A percentile compares a stretch with the other conserved stretches of the same genome.
These are phyloP conservation scores for Fusarium verticillioides DNA, from an alignment of 2,329 filamentous ascomycete genomes.

Conservation along the genomic window DNA sequence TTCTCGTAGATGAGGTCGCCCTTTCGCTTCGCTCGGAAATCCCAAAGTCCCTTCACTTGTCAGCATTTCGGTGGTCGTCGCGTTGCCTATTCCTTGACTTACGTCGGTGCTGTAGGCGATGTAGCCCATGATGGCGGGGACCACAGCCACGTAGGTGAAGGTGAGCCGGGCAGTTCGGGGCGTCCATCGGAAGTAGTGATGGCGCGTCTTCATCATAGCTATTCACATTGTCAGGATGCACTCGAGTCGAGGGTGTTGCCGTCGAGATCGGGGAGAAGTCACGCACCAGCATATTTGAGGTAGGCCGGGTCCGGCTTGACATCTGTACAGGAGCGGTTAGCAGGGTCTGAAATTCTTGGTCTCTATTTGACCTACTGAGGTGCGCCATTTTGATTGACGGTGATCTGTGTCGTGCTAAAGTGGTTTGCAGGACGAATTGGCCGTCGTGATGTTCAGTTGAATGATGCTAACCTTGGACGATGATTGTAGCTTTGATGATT, in stretches of 20 bases:
- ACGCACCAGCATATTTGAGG: conserved; percentile 55
- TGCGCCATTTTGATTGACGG: conserved; percentile 52
- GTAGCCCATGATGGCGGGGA: conserved; percentile 77
- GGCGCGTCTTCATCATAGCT: conserved; percentile 87
- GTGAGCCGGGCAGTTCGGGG: conserved; percentile 82
- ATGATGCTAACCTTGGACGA: conserved; percentile 25
- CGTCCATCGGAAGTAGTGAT: conserved; percentile 97
- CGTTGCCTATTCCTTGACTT: conserved; percentile 56
- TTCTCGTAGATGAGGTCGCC: conserved; percentile 87
- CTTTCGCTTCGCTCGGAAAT: conserved; percentile 86
- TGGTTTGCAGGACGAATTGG: conserved; percentile 38
- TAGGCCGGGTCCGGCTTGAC: conserved; percentile 57
- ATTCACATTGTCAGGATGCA: conserved; percentile 41
- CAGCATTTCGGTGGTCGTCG: conserved; percentile 25
- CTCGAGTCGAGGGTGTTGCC: neutral
- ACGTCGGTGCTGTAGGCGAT: conserved; percentile 87
- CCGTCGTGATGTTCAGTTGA: conserved; percentile 41
- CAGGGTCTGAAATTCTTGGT: neutral
- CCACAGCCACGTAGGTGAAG: conserved; percentile 78
- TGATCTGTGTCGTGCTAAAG: conserved; percentile 39
- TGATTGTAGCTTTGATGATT: conserved; percentile 40
- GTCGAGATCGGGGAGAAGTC: conserved; percentile 37
- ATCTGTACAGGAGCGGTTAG: conserved; percentile 48
- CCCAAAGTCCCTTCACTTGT: conserved; percentile 78
- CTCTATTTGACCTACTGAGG: conserved; percentile 47